These are phyloP conservation scores for Fagopyrum tataricum DNA, from an alignment of 148 eudicot species.

Conservation along the genomic window DNA sequence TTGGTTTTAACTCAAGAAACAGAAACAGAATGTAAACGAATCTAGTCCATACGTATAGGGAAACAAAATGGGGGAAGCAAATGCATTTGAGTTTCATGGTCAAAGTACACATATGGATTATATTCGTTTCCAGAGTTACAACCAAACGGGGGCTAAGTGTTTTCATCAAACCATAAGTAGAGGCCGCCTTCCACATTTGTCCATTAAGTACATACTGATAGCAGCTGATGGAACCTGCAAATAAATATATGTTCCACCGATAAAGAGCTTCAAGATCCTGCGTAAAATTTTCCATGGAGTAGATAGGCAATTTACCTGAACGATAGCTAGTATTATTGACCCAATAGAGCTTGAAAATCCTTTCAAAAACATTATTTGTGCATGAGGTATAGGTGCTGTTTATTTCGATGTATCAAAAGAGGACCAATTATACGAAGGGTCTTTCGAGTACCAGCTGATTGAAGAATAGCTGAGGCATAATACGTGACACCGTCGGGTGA, in stretches of 20 bases:
- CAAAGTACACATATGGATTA: too few species aligned
- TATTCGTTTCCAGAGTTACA: too few species aligned
- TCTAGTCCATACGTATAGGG: too few species aligned
- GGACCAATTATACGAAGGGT: not conserved
- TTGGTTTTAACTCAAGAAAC: too few species aligned
- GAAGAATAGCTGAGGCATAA: constrained; percentile 46
- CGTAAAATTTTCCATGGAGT: too few species aligned
- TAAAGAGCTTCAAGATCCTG: not conserved
- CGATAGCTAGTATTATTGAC: constrained; percentile 46
- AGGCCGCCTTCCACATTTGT: constrained; percentile 30
- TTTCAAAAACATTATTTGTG: constrained; percentile 16
- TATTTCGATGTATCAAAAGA: not conserved
- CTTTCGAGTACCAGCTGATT: constrained; percentile 43
- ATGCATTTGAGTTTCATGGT: too few species aligned
- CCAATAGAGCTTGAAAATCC: constrained; percentile 46
- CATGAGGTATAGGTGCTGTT: not conserved
- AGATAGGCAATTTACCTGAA: constrained; percentile 37
- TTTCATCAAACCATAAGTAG: constrained; percentile 23
- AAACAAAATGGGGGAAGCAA: too few species aligned
- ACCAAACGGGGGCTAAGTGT: too few species aligned
- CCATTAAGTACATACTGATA: constrained; percentile 18
- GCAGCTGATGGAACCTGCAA: constrained; percentile 26
- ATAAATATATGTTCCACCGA: not conserved
- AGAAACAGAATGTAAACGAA: too few species aligned
- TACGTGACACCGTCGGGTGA: constrained; percentile 45